Evolutionary conservation across 2,329 filamentous ascomycete genomes (phyloP).

Genomic region (Aschersonia sp.): DNA sequence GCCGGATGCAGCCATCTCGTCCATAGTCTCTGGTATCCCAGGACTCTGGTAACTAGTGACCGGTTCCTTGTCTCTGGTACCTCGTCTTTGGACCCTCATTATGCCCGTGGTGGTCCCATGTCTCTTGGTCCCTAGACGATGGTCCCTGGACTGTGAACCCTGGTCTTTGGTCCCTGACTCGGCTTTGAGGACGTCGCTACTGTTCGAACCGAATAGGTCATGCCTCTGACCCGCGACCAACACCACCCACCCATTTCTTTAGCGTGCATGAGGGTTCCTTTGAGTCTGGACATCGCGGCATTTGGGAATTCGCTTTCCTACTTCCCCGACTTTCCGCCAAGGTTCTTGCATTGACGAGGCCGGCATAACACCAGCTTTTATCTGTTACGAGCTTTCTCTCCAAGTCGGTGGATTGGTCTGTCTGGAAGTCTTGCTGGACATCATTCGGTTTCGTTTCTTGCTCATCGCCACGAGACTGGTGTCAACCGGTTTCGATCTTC

Average conservation of each 20-base stretch:
- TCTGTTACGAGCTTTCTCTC: background rate
- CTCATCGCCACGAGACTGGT: background rate
- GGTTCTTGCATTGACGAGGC: background rate
- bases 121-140: too few relatives aligned
- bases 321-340: background rate
- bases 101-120: too few relatives aligned
- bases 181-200: too few relatives aligned
- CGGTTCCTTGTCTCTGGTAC: too few relatives aligned
- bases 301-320: background rate
- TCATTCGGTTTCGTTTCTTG: background rate
- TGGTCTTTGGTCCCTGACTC: too few relatives aligned
- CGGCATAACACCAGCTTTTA: background rate
- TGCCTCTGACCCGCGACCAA: too few relatives aligned
- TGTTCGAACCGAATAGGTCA: too few relatives aligned
- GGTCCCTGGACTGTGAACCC: too few relatives aligned
- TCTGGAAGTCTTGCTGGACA: background rate
- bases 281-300: background rate
- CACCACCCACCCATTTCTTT: background rate
- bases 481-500: background rate
- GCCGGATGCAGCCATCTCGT: constrained; percentile 5
- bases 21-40: background rate
- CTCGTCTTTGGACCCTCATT: too few relatives aligned
- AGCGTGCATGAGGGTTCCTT: background rate
- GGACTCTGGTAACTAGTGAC: background rate
- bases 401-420: background rate